Percentiles rank a stretch among this genome's conserved stretches.
phyloP scores from a whole-genome alignment of 2,329 filamentous ascomycete species.

The Huntiella moniliformis region DNA sequence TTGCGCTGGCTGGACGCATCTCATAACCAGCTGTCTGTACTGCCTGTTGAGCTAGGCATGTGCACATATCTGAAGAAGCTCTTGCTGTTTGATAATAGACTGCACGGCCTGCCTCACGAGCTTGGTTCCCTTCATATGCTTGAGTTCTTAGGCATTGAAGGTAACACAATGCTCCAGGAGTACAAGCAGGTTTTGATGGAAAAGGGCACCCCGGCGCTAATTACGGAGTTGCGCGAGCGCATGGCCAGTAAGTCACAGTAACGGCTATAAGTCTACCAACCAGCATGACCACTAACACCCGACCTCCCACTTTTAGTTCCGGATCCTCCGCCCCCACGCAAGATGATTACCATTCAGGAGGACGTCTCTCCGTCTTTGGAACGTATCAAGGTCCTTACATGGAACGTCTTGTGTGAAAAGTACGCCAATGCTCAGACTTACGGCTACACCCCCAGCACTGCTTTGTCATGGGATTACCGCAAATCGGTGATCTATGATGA shows the following conservation, averaged over 20 bases:
- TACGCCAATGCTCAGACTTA: constrained; percentile 74
- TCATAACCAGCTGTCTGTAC: constrained; percentile 61
- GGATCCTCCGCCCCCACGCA: constrained; percentile 54
- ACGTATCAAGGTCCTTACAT: constrained; percentile 70
- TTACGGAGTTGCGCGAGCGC: constrained; percentile 65
- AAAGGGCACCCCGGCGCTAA: constrained; percentile 68
- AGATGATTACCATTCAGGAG: constrained; percentile 60
- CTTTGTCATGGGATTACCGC: constrained; percentile 73
- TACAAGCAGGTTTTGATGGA: constrained; percentile 71
- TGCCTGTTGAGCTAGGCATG: constrained; percentile 91
- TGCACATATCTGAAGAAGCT: constrained; percentile 78
- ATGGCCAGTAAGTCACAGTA: constrained; percentile 49
- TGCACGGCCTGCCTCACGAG: constrained; percentile 65
- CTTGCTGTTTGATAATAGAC: constrained; percentile 75
- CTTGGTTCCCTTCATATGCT: constrained; percentile 76
- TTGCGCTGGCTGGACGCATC: constrained; percentile 75
- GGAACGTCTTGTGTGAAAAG: constrained; percentile 91
- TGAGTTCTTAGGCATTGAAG: constrained; percentile 79
- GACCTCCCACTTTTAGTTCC: constrained; percentile 36
- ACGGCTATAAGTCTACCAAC: not conserved
- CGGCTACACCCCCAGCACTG: constrained; percentile 71
- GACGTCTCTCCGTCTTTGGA: constrained; percentile 41
- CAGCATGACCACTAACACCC: not conserved
- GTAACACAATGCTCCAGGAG: constrained; percentile 63
- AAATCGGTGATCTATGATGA: constrained; percentile 69